phyloP scores from a whole-genome alignment of 2,329 filamentous ascomycete genomes.

The Pseudocercospora fuligena region DNA sequence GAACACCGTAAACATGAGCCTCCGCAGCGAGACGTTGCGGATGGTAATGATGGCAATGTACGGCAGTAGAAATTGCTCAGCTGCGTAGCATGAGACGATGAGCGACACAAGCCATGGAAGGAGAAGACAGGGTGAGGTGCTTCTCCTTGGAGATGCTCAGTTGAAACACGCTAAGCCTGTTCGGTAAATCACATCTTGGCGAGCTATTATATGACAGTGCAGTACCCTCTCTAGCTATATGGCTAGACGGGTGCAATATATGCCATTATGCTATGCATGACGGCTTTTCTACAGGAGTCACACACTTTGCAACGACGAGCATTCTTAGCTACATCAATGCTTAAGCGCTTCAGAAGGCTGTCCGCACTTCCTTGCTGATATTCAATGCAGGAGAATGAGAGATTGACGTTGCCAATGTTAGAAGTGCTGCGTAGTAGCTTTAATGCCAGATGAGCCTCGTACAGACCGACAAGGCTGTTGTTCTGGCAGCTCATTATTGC shows the following conservation, averaged over 20 bases:
- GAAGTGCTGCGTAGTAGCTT: background rate
- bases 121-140: too few species aligned
- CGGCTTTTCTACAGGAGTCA: too few species aligned
- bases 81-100: background rate
- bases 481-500: background rate
- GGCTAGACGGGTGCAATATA: too few species aligned
- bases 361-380: background rate
- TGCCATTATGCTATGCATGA: too few species aligned
- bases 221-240: too few species aligned
- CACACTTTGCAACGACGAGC: too few species aligned
- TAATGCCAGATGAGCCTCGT: background rate
- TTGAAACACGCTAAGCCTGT: too few species aligned
- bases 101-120: too few species aligned
- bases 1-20: background rate
- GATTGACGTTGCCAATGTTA: background rate
- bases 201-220: too few species aligned
- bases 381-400: background rate
- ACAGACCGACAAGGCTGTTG: background rate
- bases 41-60: background rate
- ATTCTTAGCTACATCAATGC: background rate
- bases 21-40: background rate
- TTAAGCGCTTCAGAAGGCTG: background rate
- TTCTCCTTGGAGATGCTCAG: too few species aligned
- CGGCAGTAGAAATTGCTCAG: background rate
- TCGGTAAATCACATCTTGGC: too few species aligned